A percentile compares a stretch with the other conserved stretches of the same genome.
Conservation (phyloP, 768 basidiomycete species). For the Daedaleopsis nitida region DNA sequence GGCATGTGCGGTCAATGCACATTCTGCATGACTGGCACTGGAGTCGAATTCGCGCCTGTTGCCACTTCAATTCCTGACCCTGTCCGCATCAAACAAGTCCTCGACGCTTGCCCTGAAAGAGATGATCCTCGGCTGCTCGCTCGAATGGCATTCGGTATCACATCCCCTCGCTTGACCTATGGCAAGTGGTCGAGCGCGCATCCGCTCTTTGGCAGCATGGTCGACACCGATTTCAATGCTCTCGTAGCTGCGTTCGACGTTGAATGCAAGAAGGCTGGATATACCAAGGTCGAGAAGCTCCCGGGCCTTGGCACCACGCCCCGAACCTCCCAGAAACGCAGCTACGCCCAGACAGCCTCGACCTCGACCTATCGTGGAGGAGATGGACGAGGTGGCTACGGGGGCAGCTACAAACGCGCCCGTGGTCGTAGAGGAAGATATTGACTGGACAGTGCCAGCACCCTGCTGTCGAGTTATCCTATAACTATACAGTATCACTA, state of each 20-base stretch:
- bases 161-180: conserved; percentile 44
- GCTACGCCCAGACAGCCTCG: conserved; percentile 14
- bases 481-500: no score
- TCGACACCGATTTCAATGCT: conserved; percentile 40
- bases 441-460: background rate
- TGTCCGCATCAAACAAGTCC: conserved; percentile 37
- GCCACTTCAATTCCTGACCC: conserved; percentile 29
- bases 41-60: conserved; percentile 33
- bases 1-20: conserved; percentile 46
- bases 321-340: conserved; percentile 24
- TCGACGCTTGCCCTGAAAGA: conserved; percentile 45
- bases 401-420: conserved; percentile 16
- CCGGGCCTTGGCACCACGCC: background rate
- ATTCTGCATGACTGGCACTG: conserved; percentile 41
- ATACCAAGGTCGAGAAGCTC: conserved; percentile 21
- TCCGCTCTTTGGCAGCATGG: conserved; percentile 48
- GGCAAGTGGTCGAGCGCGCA: conserved; percentile 43
- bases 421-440: conserved; percentile 2
- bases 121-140: conserved; percentile 53
- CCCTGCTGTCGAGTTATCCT: no score
- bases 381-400: conserved; percentile 6
- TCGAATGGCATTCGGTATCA: conserved; percentile 52
- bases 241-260: conserved; percentile 43
- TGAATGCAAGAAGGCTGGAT: conserved; percentile 41
- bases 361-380: background rate